Conservation (phyloP, 2,329 filamentous ascomycete species). For the Penicillium sclerotiorum region DNA sequence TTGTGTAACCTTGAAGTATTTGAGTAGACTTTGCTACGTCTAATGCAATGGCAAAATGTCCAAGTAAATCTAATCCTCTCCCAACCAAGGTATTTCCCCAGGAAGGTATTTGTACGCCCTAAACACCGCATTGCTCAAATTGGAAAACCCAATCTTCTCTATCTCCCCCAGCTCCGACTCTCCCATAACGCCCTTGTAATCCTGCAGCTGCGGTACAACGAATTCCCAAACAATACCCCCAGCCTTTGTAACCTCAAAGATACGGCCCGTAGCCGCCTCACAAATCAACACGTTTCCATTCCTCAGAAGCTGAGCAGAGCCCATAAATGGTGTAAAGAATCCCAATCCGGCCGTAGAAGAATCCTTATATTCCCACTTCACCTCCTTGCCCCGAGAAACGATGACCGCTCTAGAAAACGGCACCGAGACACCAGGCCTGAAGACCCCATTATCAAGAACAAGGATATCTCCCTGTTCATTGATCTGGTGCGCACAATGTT, state of each 20-base stretch:
- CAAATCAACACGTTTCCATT: constrained; percentile 50
- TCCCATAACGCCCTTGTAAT: constrained; percentile 35
- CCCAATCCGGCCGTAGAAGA: constrained; percentile 35
- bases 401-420: constrained; percentile 49
- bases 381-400: constrained; percentile 40
- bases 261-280: constrained; percentile 48
- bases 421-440: constrained; percentile 43
- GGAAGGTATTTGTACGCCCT: constrained; percentile 48
- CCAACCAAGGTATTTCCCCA: constrained; percentile 48
- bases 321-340: constrained; percentile 54
- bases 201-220: constrained; percentile 45
- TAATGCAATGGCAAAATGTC: no score
- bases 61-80: no score
- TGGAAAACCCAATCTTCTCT: no score
- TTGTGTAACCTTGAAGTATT: no score
- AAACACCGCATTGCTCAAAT: constrained; percentile 51
- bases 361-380: constrained; percentile 51
- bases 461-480: constrained; percentile 47
- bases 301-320: constrained; percentile 45
- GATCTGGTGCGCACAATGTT: constrained; percentile 49
- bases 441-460: constrained; percentile 52
- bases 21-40: no score
- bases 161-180: constrained; percentile 39
- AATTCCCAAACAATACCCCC: constrained; percentile 50
- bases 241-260: constrained; percentile 49